These are phyloP conservation scores for Hygrophorus russula DNA, from an alignment of 768 basidiomycete genomes.

Conservation along the genomic window DNA sequence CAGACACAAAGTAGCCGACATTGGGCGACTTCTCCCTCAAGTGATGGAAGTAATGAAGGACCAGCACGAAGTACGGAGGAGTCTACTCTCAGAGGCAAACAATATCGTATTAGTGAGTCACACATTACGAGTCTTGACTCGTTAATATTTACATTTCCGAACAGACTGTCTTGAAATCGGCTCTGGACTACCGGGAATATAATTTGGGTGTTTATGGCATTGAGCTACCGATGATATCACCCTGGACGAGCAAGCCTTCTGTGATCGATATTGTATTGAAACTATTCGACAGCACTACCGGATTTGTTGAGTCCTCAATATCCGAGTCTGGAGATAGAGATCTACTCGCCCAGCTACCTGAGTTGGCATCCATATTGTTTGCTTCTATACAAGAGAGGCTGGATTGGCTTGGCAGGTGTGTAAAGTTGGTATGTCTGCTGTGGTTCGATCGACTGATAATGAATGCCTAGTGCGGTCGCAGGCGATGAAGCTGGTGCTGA, in stretches of 20 bases:
- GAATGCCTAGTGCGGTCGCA: slow-evolving; percentile 28
- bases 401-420: slow-evolving; percentile 55
- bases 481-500: slow-evolving; percentile 36
- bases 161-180: slow-evolving; percentile 64
- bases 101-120: slow-evolving; percentile 52
- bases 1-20: slow-evolving; percentile 49
- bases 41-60: slow-evolving; percentile 36
- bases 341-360: slow-evolving; percentile 45
- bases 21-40: slow-evolving; percentile 58
- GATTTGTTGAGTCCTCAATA: slow-evolving; percentile 28
- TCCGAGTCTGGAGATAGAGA: slow-evolving; percentile 22
- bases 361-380: slow-evolving; percentile 53
- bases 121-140: background rate
- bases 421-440: background rate
- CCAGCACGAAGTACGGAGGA: slow-evolving; percentile 31
- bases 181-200: slow-evolving; percentile 63
- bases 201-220: slow-evolving; percentile 72
- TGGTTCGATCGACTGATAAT: background rate
- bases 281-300: slow-evolving; percentile 60
- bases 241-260: slow-evolving; percentile 72
- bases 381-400: slow-evolving; percentile 57
- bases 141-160: slow-evolving; percentile 1
- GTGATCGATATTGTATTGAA: slow-evolving; percentile 59
- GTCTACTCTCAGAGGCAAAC: slow-evolving; percentile 56
- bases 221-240: slow-evolving; percentile 52